These are phyloP conservation scores for Nakazawaea ernobii DNA, from an alignment of 805 yeast genomes.

Conservation along the genomic window DNA sequence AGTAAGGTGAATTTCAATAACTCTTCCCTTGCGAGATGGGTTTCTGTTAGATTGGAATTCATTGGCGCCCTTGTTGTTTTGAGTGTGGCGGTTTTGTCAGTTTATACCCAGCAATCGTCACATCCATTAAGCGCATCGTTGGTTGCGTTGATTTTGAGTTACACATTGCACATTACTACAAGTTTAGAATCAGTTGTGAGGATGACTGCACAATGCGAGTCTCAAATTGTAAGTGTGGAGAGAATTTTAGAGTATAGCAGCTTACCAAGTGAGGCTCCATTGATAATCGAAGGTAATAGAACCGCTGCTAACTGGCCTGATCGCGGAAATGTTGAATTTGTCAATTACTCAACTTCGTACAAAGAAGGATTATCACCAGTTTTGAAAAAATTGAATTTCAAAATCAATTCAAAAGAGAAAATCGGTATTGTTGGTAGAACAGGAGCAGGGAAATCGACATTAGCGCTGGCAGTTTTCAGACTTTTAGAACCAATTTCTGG, in stretches of 20 bases:
- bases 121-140: conserved; percentile 49
- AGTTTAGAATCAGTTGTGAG: conserved; percentile 53
- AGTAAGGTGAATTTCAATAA: conserved; percentile 42
- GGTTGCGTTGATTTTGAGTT: conserved; percentile 61
- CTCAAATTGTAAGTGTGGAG: conserved; percentile 77
- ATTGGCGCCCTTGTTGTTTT: conserved; percentile 54
- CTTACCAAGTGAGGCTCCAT: conserved; percentile 77
- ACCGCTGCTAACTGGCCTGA: conserved; percentile 52
- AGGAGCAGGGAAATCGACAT: conserved; percentile 69
- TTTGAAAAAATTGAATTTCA: conserved; percentile 38
- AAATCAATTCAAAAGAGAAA: conserved; percentile 51
- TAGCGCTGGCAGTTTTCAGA: conserved; percentile 57
- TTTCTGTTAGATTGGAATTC: conserved; percentile 53
- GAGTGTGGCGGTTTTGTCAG: conserved; percentile 42
- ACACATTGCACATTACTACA: conserved; percentile 51
- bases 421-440: conserved; percentile 75
- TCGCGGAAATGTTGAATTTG: conserved; percentile 43
- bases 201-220: conserved; percentile 57
- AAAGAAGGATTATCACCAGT: conserved; percentile 57
- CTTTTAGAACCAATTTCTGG: conserved; percentile 55
- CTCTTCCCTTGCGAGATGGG: conserved; percentile 60
- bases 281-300: conserved; percentile 43
- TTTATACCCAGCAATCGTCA: conserved; percentile 30
- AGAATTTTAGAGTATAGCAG: conserved; percentile 83
- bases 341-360: conserved; percentile 51